These are phyloP conservation scores for Citeromyces siamensis DNA, from an alignment of 1,139 yeast genomes.

Conservation along the genomic window DNA sequence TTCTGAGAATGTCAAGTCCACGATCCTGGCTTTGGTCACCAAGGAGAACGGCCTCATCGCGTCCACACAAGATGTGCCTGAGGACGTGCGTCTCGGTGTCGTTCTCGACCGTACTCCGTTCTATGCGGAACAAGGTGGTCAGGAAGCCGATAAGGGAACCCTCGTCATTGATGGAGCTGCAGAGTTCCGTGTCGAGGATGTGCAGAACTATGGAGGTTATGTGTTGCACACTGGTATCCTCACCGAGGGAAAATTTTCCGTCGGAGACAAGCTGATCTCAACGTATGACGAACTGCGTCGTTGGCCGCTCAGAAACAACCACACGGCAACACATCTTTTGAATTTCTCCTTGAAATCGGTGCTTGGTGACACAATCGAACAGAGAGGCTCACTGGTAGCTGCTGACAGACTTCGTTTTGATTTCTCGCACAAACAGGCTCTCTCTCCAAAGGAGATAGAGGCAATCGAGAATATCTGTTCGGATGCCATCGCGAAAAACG, in stretches of 20 bases:
- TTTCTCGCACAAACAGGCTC: conserved; percentile 82
- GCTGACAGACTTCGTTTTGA: conserved; percentile 94
- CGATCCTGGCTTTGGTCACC: conserved; percentile 59
- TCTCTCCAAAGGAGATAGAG: conserved; percentile 56
- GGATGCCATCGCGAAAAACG: conserved; percentile 56
- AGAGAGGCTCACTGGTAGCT: conserved; percentile 93
- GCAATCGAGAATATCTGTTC: conserved; percentile 69
- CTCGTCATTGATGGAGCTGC: conserved; percentile 78
- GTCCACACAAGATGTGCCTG: conserved; percentile 25
- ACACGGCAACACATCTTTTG: conserved; percentile 94
- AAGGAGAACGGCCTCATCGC: conserved; percentile 62
- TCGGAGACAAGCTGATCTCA: conserved; percentile 67
- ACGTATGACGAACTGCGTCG: conserved; percentile 90
- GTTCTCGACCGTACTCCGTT: conserved; percentile 84
- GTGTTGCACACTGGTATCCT: conserved; percentile 89
- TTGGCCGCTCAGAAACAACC: conserved; percentile 95
- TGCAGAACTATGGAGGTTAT: conserved; percentile 87
- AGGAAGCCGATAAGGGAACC: conserved; percentile 91
- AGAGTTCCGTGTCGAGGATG: conserved; percentile 85
- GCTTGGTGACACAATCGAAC: conserved; percentile 82
- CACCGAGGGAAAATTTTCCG: conserved; percentile 57
- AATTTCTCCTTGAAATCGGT: conserved; percentile 81
- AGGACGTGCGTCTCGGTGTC: conserved; percentile 57
- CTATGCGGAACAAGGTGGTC: conserved; percentile 99
- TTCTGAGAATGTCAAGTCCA: conserved; percentile 45